phyloP scores from a whole-genome alignment of 495 filamentous ascomycete species.

The Xeromyces bisporus region DNA sequence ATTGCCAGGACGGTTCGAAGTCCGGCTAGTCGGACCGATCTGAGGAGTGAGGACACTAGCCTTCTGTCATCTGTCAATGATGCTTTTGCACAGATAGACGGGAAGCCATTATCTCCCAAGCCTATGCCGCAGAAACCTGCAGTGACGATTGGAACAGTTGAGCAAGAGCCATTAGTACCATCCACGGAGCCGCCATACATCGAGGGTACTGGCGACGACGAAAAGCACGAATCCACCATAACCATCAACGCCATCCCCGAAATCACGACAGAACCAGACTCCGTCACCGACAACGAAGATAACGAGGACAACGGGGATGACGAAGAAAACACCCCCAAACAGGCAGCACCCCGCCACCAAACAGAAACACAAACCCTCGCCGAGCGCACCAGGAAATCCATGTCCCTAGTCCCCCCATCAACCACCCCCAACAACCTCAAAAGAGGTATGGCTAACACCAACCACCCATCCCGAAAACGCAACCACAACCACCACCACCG shows the following conservation, averaged over 20 bases:
- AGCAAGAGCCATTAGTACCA: too few relatives aligned
- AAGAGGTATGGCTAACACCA: conserved; percentile 13
- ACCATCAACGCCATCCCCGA: conserved; percentile 3
- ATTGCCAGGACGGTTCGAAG: conserved; percentile 24
- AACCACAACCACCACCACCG: too few relatives aligned
- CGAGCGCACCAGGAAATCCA: conserved; percentile 67
- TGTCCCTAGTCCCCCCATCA: conserved; percentile 39
- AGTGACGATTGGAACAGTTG: too few relatives aligned
- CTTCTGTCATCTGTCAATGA: conserved; percentile 41
- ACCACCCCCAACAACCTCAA: too few relatives aligned
- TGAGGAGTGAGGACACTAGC: conserved; percentile 29
- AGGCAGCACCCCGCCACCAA: too few relatives aligned
- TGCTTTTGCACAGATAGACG: conserved; percentile 35
- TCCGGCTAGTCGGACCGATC: conserved; percentile 17
- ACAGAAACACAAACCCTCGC: too few relatives aligned
- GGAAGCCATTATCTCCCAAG: conserved; percentile 32
- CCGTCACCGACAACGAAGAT: neutral
- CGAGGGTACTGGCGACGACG: too few relatives aligned
- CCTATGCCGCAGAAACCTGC: too few relatives aligned
- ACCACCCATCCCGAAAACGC: conserved; percentile 14
- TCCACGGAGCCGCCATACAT: conserved; percentile 12
- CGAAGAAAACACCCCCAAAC: neutral
- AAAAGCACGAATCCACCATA: too few relatives aligned
- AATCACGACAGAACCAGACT: neutral
- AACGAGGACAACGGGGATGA: neutral